Conservation (phyloP, 805 yeast genomes). For the Komagataella pastoris region DNA sequence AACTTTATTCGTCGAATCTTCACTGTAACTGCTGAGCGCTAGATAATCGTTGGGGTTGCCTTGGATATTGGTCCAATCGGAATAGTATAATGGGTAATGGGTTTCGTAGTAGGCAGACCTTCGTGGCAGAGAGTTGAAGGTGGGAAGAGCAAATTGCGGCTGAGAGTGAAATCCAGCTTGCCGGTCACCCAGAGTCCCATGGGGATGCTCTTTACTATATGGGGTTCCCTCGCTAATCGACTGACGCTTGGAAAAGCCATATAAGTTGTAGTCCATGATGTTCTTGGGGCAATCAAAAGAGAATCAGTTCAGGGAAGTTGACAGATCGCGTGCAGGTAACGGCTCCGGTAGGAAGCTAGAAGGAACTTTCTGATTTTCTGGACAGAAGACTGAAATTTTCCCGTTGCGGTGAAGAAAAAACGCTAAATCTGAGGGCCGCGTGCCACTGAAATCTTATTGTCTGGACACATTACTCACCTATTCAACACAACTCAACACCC, state of each 20-base stretch:
- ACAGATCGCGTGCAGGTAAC: background rate
- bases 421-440: background rate
- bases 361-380: background rate
- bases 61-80: slow-evolving; percentile 35
- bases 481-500: background rate
- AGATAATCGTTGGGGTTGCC: slow-evolving; percentile 29
- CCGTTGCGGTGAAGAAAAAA: background rate
- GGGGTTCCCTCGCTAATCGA: slow-evolving; percentile 1
- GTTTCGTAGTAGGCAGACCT: slow-evolving; percentile 31
- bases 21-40: slow-evolving; percentile 70
- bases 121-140: background rate
- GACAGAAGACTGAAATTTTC: background rate
- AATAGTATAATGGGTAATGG: slow-evolving; percentile 33
- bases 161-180: slow-evolving; percentile 7
- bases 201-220: background rate
- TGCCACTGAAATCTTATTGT: background rate
- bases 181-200: background rate
- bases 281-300: background rate
- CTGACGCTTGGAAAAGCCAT: slow-evolving; percentile 2
- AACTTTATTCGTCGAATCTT: slow-evolving; percentile 58
- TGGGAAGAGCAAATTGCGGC: slow-evolving; percentile 9
- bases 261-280: slow-evolving; percentile 2
- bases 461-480: background rate
- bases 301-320: background rate
- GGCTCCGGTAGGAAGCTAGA: background rate